phyloP scores from a whole-genome alignment of 83 land plant genomes.

The Picea abies region DNA sequence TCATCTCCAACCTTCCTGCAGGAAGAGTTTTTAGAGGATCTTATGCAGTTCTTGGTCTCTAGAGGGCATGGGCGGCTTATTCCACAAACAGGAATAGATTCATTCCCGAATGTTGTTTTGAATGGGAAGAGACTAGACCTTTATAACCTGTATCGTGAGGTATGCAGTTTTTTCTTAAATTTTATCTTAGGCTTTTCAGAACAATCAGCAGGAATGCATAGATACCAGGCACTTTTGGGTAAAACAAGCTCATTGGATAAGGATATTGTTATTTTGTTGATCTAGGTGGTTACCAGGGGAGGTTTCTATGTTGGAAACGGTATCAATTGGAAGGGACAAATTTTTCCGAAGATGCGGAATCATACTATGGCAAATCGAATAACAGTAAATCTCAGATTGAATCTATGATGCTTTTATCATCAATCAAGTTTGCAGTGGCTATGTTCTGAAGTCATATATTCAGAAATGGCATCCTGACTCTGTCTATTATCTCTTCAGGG shows the following conservation, averaged over 20 bases:
- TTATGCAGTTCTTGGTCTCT: conserved; percentile 84
- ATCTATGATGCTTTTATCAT: background rate
- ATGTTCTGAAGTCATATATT: background rate
- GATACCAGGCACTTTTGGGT: background rate
- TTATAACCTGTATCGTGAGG: conserved; percentile 96
- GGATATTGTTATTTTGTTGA: background rate
- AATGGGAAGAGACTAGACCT: conserved; percentile 97
- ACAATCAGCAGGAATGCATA: background rate
- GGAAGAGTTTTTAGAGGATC: conserved; percentile 93
- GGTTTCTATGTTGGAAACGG: conserved; percentile 99
- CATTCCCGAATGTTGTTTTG: conserved; percentile 95
- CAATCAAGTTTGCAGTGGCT: background rate
- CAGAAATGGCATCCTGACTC: background rate
- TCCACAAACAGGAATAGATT: conserved; percentile 85
- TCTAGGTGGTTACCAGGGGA: conserved; percentile 98
- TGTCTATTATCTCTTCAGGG: conserved; percentile 57
- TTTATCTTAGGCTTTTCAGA: background rate
- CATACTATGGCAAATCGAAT: conserved; percentile 92
- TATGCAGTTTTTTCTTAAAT: conserved; percentile 28
- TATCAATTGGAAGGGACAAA: conserved; percentile 99
- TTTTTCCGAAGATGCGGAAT: conserved; percentile 98
- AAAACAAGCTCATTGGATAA: background rate
- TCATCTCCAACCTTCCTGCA: conserved; percentile 23
- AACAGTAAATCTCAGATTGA: conserved; percentile 61
- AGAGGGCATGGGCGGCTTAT: conserved; percentile 94